Evolutionary conservation across 306 rosid species (phyloP).

Genomic region (Citrullus colocynthis): DNA sequence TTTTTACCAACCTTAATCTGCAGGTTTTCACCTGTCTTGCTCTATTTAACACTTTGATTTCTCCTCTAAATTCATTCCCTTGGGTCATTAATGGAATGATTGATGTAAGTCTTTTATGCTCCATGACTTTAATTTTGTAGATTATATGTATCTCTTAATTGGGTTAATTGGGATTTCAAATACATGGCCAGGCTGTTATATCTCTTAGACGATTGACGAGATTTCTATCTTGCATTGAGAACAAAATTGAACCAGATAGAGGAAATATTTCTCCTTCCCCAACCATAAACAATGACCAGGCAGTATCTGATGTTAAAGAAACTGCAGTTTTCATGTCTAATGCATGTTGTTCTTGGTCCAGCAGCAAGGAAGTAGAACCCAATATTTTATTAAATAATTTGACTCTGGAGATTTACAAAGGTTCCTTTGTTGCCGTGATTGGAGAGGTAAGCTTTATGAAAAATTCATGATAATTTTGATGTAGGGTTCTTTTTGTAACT

Average conservation of each 20-base stretch:
- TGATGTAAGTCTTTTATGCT: conserved; percentile 51
- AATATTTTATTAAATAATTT: conserved; percentile 45
- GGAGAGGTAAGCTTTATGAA: conserved; percentile 58
- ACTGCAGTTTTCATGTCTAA: conserved; percentile 40
- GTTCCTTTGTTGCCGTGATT: conserved; percentile 66
- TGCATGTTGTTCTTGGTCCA: conserved; percentile 78
- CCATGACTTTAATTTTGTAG: conserved; percentile 3
- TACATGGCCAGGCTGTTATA: conserved; percentile 44
- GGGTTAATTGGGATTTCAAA: not conserved
- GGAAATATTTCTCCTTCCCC: conserved; percentile 24
- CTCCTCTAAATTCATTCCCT: conserved; percentile 91
- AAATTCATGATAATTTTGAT: not conserved
- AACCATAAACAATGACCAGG: conserved; percentile 20
- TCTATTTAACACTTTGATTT: conserved; percentile 76
- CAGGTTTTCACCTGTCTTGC: conserved; percentile 99
- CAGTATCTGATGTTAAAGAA: conserved; percentile 26
- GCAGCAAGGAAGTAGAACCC: conserved; percentile 44
- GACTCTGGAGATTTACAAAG: conserved; percentile 48
- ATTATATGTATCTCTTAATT: not conserved
- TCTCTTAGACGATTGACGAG: conserved; percentile 70
- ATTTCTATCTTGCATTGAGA: conserved; percentile 65
- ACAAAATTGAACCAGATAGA: conserved; percentile 25
- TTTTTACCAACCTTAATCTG: conserved; percentile 13
- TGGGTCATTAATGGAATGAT: conserved; percentile 98
- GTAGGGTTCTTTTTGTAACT: not conserved